A percentile compares a stretch with the other conserved stretches of the same genome.
Evolutionary conservation across 1,139 yeast species (phyloP).

Genomic region (Scheffersomyces illinoinensis): DNA sequence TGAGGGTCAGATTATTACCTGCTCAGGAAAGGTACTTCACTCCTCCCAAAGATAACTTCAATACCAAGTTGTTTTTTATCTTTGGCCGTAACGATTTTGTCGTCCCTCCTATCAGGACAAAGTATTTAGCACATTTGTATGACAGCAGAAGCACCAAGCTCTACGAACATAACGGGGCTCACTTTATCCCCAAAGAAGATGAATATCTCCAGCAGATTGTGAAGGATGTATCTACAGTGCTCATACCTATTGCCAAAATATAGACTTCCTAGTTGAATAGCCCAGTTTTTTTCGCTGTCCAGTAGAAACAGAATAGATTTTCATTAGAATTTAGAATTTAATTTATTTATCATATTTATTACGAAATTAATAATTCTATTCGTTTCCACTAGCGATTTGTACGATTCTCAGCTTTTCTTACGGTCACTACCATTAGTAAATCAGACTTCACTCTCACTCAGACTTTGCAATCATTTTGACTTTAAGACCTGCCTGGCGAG

Average conservation of each 20-base stretch:
- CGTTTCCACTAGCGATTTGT: background rate
- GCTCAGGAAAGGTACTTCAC: conserved; percentile 18
- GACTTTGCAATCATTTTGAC: too few relatives aligned
- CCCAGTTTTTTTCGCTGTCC: background rate
- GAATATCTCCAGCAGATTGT: conserved; percentile 28
- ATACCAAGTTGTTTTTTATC: conserved; percentile 28
- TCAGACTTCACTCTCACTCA: too few relatives aligned
- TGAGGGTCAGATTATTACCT: conserved; percentile 2
- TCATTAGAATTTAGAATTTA: too few relatives aligned
- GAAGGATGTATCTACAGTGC: background rate
- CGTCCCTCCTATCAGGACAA: conserved; percentile 35
- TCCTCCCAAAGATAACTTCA: conserved; percentile 11
- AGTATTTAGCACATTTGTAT: conserved; percentile 24
- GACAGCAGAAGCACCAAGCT: conserved; percentile 11
- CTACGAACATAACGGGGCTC: conserved; percentile 41
- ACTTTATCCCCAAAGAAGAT: conserved; percentile 36
- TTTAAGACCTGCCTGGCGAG: too few relatives aligned
- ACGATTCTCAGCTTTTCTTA: background rate
- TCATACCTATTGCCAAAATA: background rate
- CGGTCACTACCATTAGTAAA: background rate
- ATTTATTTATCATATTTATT: too few relatives aligned
- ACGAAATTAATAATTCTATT: background rate
- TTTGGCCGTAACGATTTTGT: conserved; percentile 35
- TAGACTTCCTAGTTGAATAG: background rate
- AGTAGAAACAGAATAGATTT: background rate